phyloP scores from a whole-genome alignment of 768 basidiomycete genomes.

The Thelephora ganbajun region DNA sequence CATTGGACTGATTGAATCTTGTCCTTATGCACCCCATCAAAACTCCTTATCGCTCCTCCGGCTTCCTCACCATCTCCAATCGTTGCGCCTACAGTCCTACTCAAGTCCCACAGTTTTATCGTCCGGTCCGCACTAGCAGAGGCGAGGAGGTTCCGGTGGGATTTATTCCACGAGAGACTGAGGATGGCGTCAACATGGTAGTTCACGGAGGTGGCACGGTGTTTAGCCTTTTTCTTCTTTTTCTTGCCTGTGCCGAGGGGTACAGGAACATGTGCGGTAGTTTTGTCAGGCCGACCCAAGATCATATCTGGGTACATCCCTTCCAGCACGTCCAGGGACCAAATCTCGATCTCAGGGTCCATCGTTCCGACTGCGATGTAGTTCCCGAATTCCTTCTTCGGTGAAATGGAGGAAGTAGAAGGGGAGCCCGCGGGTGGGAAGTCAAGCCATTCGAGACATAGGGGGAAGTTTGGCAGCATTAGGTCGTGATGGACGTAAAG shows the following conservation, averaged over 20 bases:
- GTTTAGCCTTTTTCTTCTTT: conserved; percentile 79
- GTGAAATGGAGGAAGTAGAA: conserved; percentile 28
- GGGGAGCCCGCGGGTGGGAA: conserved; percentile 56
- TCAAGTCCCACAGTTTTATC: conserved; percentile 95
- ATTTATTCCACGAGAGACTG: conserved; percentile 84
- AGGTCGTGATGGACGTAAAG: conserved; percentile 96
- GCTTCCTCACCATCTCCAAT: conserved; percentile 30
- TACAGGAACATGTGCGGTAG: conserved; percentile 62
- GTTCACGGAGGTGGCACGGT: conserved; percentile 40
- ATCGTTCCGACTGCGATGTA: conserved; percentile 95
- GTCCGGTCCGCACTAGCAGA: conserved; percentile 90
- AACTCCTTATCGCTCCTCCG: conserved; percentile 68
- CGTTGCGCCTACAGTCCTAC: conserved; percentile 37
- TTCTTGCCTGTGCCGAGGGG: conserved; percentile 92
- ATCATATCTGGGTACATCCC: conserved; percentile 88
- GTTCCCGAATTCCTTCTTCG: conserved; percentile 44
- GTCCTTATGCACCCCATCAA: conserved; percentile 70
- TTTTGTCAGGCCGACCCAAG: conserved; percentile 79
- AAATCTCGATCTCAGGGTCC: conserved; percentile 97
- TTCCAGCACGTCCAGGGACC: conserved; percentile 89
- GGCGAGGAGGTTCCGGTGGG: conserved; percentile 81
- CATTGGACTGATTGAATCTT: conserved; percentile 96
- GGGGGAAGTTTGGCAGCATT: conserved; percentile 93
- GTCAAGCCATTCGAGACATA: conserved; percentile 98
- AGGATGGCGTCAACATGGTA: conserved; percentile 93